Evolutionary conservation across 768 basidiomycete species (phyloP), one percentile per base, ranked within the genome.

Genomic region (Terana coerulea): DNA sequence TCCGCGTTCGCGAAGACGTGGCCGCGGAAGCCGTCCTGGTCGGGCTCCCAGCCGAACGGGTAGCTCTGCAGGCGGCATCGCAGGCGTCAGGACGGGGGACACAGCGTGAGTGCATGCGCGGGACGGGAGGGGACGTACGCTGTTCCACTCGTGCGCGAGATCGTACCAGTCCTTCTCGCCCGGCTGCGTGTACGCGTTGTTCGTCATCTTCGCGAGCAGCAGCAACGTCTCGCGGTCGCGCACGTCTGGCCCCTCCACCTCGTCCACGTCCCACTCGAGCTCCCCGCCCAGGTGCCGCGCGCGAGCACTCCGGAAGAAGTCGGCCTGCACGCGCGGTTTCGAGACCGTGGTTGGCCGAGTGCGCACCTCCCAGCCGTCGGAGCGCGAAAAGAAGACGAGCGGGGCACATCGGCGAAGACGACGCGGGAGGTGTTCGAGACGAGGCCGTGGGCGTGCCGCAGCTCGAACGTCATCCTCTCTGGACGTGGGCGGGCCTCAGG

Each of bases 31-130:
- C 94, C 93, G 64, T 97, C 91, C n/a, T 83, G 83, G 22, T 86
- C 80, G 0, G 88, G 85, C 57, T 88, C 82, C 94, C 95, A 98
- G 11, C 95, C 95, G 59, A 93, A 86, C 0, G 94, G 88, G 25
- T 74, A 72, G 25, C 75, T 79, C 83, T 89, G n/a, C n/a, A n/a
- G 55, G 14, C 15, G 12, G 14, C 30, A 41, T 31, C 11, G 11
- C 45, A 44, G 22, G 49, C 21, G 6, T 17, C n/a, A n/a, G n/a
- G n/a, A n/a, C n/a, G n/a, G 15, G 6, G 15, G n/a, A n/a, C 7
- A 6, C 36, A 37, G n/a, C 15, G 36, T n/a, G 7, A 37, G 36
- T 22, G 37, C 30, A 21, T 5, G 19, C 9, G 21, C 21, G 25
- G 33, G 51, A 39, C 26, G 1, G 22, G 14, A 12, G 49, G 40